Base-by-base conservation (phyloP, 2,329 filamentous ascomycete species). In the Colletotrichum sp. region DNA sequence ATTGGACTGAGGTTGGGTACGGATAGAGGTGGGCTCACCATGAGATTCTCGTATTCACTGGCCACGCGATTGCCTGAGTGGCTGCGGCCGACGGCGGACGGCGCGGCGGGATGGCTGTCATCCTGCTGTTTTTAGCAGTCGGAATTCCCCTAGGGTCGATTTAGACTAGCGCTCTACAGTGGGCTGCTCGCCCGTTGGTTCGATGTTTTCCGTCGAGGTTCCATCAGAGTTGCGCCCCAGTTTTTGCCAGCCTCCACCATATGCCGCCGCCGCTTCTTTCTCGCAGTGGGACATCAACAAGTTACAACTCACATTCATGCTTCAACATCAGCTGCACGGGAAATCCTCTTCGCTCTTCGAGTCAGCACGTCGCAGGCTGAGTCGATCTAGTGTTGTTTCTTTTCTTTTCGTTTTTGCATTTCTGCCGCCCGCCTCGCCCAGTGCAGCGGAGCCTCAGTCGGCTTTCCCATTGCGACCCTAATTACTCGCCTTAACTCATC, bases 91-190 rank as follows among this genome's bases (percentile, higher is more conserved):
- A 19, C n/a, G 30, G 32, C 62, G 29, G 70, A 34, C 62, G 22
- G 70, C 9, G 49, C 52, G 22, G 63, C 36, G 32, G 49, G 32
- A 57, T 49, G 59, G 59, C 62, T 69, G 64, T 65, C 73, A 61
- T 59, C 63, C 57, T 34, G 16, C 73, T 76, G 70, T 69, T 76
- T 73, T 76, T 73, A 73, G 73, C 64, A 73, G 13, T 19, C 15
- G 22, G 13, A 36, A 52, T 36, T 0, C 16, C 29, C 44, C 59
- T 65, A 71, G 59, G 59, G 11, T 36, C 27, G 5, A n/a, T 71
- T 65, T 4, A 29, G 67, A 49, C 15, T 71, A 68, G 65, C n/a
- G 25, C 34, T 32, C 9, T 59, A 57, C 11, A 39, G 62, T 64
- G 62, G 34, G 62, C 34, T 64, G 62, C 62, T n/a, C 44, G 59